These are phyloP conservation scores for Lumnitzera littorea DNA, from an alignment of 345 rosid genomes.

Conservation along the genomic window DNA sequence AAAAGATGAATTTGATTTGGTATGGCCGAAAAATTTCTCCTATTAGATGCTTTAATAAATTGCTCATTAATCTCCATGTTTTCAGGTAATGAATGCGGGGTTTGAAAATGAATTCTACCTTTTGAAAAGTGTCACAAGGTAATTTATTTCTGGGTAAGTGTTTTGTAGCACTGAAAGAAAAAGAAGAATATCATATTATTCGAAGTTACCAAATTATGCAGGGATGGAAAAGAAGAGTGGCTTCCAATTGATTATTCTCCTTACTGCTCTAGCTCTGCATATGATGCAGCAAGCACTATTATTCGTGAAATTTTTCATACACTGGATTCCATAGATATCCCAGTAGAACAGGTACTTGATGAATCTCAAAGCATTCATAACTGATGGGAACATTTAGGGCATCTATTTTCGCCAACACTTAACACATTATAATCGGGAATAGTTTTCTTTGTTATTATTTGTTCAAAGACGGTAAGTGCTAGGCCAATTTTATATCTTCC, in stretches of 20 bases:
- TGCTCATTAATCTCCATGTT: slow-evolving; percentile 4
- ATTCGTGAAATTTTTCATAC: slow-evolving; percentile 60
- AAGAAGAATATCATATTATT: slow-evolving; percentile 2
- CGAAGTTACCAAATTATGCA: slow-evolving; percentile 16
- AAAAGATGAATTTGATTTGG: slow-evolving; percentile 84
- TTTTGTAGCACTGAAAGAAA: not conserved
- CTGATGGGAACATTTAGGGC: too few species aligned
- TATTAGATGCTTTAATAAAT: not conserved
- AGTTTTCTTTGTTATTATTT: too few species aligned
- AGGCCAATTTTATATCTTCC: too few species aligned
- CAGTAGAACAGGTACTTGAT: slow-evolving; percentile 68
- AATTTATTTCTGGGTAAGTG: slow-evolving; percentile 1
- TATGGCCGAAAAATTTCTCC: slow-evolving; percentile 12
- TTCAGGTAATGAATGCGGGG: slow-evolving; percentile 91
- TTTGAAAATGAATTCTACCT: slow-evolving; percentile 90
- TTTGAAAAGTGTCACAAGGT: slow-evolving; percentile 56
- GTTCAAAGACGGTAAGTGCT: too few species aligned
- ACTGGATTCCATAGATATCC: slow-evolving; percentile 56
- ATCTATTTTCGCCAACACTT: too few species aligned
- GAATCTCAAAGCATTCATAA: too few species aligned
- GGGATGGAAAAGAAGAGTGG: slow-evolving; percentile 86
- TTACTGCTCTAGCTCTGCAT: slow-evolving; percentile 75
- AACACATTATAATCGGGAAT: too few species aligned
- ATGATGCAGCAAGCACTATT: slow-evolving; percentile 53
- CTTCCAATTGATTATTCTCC: slow-evolving; percentile 63